Percentiles rank a stretch among this genome's conserved stretches.
Conservation (phyloP, 257 asterid species). For the Ophiorrhiza pumila region DNA sequence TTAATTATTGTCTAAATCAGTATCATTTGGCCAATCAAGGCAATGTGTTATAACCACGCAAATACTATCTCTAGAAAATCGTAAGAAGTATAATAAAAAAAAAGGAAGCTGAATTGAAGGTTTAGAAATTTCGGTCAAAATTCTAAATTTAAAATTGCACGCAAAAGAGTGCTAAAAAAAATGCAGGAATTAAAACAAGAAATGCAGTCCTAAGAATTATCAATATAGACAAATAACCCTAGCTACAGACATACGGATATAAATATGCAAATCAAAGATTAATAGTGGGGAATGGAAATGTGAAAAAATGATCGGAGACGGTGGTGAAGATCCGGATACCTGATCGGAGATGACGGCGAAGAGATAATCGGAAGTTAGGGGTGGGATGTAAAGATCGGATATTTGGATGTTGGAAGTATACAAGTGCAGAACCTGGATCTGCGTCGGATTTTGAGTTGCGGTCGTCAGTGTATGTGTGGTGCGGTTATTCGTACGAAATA, state of each 20-base stretch:
- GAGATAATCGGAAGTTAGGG: background rate
- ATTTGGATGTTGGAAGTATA: background rate
- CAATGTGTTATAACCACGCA: background rate
- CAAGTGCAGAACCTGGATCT: slow-evolving; percentile 6
- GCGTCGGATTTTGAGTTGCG: background rate
- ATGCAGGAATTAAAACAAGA: background rate
- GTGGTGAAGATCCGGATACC: slow-evolving; percentile 7
- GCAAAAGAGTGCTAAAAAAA: background rate
- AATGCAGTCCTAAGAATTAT: background rate
- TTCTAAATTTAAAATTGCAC: background rate
- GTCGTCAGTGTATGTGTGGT: too few species aligned
- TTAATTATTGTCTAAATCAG: background rate
- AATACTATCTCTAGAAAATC: background rate
- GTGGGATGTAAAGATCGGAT: background rate
- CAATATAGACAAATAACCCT: too few species aligned
- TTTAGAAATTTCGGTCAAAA: background rate
- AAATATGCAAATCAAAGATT: background rate
- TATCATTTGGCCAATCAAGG: background rate
- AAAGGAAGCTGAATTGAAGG: background rate
- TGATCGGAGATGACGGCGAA: slow-evolving; percentile 16
- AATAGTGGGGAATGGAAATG: background rate
- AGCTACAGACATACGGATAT: too few species aligned
- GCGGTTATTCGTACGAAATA: too few species aligned
- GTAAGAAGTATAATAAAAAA: background rate
- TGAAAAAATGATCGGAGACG: slow-evolving; percentile 3